Conservation (phyloP, 495 filamentous ascomycete species). For the Talaromyces proteolyticus region DNA sequence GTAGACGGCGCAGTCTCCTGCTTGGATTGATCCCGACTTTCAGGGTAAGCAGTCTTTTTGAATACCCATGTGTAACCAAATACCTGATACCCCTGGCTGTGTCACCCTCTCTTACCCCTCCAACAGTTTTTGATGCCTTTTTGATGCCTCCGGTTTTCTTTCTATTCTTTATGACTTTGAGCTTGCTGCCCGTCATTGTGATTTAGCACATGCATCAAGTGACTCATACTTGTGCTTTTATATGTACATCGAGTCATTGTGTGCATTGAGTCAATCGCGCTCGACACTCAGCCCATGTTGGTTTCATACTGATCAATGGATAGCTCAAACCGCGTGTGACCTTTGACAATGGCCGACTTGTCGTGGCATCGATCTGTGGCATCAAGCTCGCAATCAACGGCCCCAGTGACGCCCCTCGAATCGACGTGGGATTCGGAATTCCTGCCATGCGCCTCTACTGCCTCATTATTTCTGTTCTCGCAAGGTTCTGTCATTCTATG, state of each 20-base stretch:
- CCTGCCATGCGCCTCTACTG: slow-evolving; percentile 81
- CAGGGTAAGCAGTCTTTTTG: neutral
- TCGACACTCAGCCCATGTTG: neutral
- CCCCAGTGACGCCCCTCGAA: slow-evolving; percentile 41
- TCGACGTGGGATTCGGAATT: slow-evolving; percentile 51
- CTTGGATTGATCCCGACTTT: slow-evolving; percentile 3
- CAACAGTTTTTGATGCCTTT: neutral
- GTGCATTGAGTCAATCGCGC: no score
- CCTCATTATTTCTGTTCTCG: slow-evolving; percentile 79
- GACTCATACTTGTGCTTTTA: neutral
- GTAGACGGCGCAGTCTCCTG: slow-evolving; percentile 1
- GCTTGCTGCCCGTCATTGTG: neutral
- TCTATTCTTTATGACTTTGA: neutral
- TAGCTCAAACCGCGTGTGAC: neutral
- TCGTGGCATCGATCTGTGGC: slow-evolving; percentile 59
- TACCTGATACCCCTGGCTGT: neutral
- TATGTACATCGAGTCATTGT: neutral
- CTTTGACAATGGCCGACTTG: slow-evolving; percentile 14
- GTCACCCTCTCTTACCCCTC: neutral
- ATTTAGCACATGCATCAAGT: neutral
- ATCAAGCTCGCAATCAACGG: slow-evolving; percentile 44
- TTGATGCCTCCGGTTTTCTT: neutral
- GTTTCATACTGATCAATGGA: slow-evolving; percentile 1
- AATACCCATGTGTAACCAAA: neutral
- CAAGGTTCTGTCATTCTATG: slow-evolving; percentile 74